A percentile compares a stretch with the other conserved stretches of the same genome.
These are phyloP conservation scores for Moesziomyces globuligerus DNA, from an alignment of 1,284 basidiomycete species.

Conservation along the genomic window DNA sequence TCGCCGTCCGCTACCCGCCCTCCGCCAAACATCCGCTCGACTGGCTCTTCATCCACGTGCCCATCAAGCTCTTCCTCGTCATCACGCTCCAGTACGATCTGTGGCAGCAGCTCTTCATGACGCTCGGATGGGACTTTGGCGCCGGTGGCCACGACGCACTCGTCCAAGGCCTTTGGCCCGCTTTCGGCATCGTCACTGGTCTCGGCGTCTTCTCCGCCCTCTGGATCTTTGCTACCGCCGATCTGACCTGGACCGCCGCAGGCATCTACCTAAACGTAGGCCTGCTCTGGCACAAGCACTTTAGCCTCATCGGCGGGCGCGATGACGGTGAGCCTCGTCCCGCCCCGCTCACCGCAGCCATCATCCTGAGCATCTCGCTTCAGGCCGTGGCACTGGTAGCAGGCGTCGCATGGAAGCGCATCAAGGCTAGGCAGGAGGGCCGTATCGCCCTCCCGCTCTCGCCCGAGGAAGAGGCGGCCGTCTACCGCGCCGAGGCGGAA, in stretches of 20 bases:
- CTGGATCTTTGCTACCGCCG: slow-evolving; percentile 60
- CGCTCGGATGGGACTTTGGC: slow-evolving; percentile 69
- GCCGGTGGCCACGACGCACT: slow-evolving; percentile 28
- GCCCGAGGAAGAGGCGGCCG: slow-evolving; percentile 49
- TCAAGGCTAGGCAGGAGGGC: slow-evolving; percentile 49
- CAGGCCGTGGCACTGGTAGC: slow-evolving; percentile 47
- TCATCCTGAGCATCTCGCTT: slow-evolving; percentile 50
- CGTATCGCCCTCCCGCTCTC: slow-evolving; percentile 46
- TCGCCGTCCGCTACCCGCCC: slow-evolving; percentile 59
- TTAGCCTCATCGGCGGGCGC: slow-evolving; percentile 32
- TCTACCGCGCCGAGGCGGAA: slow-evolving; percentile 35
- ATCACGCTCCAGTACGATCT: slow-evolving; percentile 70
- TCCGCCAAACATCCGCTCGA: slow-evolving; percentile 69
- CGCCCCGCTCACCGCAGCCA: slow-evolving; percentile 51
- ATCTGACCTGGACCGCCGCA: slow-evolving; percentile 54
- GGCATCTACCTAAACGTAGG: slow-evolving; percentile 56
- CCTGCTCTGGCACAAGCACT: slow-evolving; percentile 54
- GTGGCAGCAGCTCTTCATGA: slow-evolving; percentile 70
- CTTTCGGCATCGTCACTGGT: slow-evolving; percentile 50
- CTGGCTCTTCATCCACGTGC: slow-evolving; percentile 70
- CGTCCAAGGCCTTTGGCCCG: slow-evolving; percentile 54
- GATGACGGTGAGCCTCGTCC: slow-evolving; percentile 45
- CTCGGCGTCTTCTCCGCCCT: slow-evolving; percentile 49
- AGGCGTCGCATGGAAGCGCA: slow-evolving; percentile 52
- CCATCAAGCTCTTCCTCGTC: slow-evolving; percentile 70